Percentiles rank a stretch among this genome's conserved stretches.
phyloP scores from a whole-genome alignment of 192 early-diverging fungal genomes.

The Backusella luteola region DNA sequence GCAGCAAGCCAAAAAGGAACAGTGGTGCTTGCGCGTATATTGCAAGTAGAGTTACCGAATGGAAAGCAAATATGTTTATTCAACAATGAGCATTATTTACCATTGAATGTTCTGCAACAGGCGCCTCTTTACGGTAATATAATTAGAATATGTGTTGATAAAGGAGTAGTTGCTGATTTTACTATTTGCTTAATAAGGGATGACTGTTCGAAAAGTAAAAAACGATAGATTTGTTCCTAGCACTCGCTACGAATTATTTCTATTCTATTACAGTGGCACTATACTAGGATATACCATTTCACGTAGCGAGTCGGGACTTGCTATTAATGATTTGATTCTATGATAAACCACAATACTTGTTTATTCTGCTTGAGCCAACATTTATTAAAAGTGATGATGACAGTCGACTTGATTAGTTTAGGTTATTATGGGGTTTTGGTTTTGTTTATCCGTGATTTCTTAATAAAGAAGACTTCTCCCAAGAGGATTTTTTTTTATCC shows the following conservation, averaged over 20 bases:
- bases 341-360: background rate
- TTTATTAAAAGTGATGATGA: background rate
- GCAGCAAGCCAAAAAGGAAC: constrained; percentile 30
- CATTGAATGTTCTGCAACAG: constrained; percentile 9
- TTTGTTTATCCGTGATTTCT: background rate
- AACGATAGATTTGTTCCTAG: background rate
- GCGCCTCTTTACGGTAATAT: constrained; percentile 29
- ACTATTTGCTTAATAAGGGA: constrained; percentile 1
- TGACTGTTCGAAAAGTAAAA: constrained; percentile 20
- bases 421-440: background rate
- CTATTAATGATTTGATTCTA: constrained; percentile 5
- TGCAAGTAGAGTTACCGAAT: constrained; percentile 24
- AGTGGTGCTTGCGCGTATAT: constrained; percentile 25
- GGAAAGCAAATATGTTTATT: constrained; percentile 23
- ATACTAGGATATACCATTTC: constrained; percentile 23
- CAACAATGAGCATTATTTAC: constrained; percentile 30
- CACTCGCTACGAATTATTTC: constrained; percentile 14
- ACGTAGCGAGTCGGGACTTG: constrained; percentile 2
- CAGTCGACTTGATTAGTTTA: background rate
- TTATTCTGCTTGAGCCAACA: background rate
- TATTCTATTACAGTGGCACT: constrained; percentile 24
- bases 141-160: background rate
- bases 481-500: background rate
- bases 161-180: background rate
- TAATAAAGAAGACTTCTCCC: background rate